phyloP scores from a whole-genome alignment of 345 rosid species.

The Euphorbia pulcherrima region DNA sequence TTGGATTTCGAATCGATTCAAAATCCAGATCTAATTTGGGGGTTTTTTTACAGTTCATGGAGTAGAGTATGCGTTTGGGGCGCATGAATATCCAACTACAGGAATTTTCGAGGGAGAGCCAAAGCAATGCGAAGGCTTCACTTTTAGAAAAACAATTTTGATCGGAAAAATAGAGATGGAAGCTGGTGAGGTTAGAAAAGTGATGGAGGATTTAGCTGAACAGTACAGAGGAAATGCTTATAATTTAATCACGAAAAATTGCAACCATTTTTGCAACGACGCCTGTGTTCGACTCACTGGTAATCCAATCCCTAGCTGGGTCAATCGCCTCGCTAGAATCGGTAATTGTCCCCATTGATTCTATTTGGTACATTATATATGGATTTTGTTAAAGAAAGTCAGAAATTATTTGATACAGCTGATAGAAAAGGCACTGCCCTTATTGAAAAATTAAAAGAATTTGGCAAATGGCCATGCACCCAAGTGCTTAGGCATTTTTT shows the following conservation, averaged over 20 bases:
- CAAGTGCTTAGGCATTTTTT: no score
- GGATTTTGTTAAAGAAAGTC: no score
- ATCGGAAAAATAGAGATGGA: slow-evolving; percentile 81
- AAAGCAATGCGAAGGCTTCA: slow-evolving; percentile 83
- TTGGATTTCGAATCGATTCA: slow-evolving; percentile 3
- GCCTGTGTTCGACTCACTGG: slow-evolving; percentile 72
- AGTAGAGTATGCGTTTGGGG: slow-evolving; percentile 91
- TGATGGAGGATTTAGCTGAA: slow-evolving; percentile 77
- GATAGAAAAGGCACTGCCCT: no score
- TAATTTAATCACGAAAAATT: slow-evolving; percentile 85
- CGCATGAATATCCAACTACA: slow-evolving; percentile 87
- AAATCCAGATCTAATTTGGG: background rate
- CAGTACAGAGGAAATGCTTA: slow-evolving; percentile 77
- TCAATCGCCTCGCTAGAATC: slow-evolving; percentile 91
- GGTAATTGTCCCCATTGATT: no score
- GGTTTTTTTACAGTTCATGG: slow-evolving; percentile 66
- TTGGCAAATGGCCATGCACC: no score
- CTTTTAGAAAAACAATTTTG: slow-evolving; percentile 75
- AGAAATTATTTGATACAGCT: no score
- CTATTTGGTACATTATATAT: no score
- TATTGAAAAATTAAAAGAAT: no score
- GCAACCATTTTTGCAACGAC: slow-evolving; percentile 94
- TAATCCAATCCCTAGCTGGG: slow-evolving; percentile 90
- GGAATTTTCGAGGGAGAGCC: slow-evolving; percentile 96
- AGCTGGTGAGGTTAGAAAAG: slow-evolving; percentile 54